Percentiles rank a stretch among this genome's conserved stretches.
phyloP scores from a whole-genome alignment of 495 filamentous ascomycete species.

The Aspergillus bridgeri region DNA sequence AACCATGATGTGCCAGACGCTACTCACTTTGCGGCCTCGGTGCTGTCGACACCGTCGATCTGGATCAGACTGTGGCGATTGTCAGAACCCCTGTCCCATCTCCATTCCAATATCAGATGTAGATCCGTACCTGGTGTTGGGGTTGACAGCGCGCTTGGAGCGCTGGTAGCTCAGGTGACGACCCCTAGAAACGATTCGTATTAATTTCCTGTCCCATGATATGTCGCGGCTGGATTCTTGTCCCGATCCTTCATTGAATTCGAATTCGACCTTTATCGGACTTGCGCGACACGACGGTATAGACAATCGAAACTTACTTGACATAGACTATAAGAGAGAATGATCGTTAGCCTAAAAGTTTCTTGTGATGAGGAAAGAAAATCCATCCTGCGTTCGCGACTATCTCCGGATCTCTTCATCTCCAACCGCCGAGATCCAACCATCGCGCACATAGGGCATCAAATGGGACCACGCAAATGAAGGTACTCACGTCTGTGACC shows the following conservation, averaged over 20 bases:
- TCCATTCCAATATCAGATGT: conserved; percentile 12
- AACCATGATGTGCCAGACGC: neutral
- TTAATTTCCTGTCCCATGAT: conserved; percentile 31
- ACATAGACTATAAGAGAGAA: conserved; percentile 69
- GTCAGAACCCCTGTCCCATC: conserved; percentile 29
- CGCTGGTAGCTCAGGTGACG: conserved; percentile 94
- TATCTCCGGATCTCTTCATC: neutral
- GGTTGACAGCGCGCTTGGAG: conserved; percentile 77
- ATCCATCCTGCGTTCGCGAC: conserved; percentile 7
- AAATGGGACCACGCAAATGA: conserved; percentile 10
- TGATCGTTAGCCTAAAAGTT: conserved; percentile 34
- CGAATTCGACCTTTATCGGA: conserved; percentile 10
- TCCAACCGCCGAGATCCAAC: conserved; percentile 10
- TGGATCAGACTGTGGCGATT: conserved; percentile 65
- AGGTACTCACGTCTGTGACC: conserved; percentile 76
- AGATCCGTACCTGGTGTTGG: conserved; percentile 60
- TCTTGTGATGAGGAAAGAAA: conserved; percentile 4
- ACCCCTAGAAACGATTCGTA: conserved; percentile 58
- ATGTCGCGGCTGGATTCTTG: conserved; percentile 15
- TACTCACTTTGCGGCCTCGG: conserved; percentile 77
- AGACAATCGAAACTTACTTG: conserved; percentile 64
- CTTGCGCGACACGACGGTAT: conserved; percentile 25
- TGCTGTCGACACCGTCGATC: conserved; percentile 93
- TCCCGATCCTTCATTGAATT: conserved; percentile 12
- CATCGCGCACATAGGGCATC: conserved; percentile 12